phyloP scores from a whole-genome alignment of 805 yeast genomes.

The Starmerella bombi region DNA sequence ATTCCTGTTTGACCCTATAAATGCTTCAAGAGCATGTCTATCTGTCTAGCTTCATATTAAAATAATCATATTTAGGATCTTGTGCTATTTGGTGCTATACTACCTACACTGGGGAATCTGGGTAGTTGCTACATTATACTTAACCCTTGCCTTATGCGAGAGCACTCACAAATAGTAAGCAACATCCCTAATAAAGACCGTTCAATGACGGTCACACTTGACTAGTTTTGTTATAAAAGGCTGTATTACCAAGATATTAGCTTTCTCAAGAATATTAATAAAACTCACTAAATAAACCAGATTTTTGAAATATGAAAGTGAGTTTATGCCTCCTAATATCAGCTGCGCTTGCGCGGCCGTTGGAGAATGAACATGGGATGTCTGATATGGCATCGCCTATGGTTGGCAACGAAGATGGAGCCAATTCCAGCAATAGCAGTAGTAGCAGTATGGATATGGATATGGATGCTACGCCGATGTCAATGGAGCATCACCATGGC shows the following conservation, averaged over 20 bases:
- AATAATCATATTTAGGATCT: too few species aligned
- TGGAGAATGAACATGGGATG: background rate
- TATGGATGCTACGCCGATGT: conserved; percentile 16
- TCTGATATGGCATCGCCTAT: background rate
- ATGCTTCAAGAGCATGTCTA: too few species aligned
- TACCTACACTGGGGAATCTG: too few species aligned
- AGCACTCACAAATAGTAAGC: background rate
- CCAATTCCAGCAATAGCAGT: background rate
- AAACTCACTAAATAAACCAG: too few species aligned
- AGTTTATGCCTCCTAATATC: background rate
- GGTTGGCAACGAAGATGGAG: too few species aligned
- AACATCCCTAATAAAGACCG: background rate
- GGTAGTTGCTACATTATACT: background rate
- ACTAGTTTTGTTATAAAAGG: too few species aligned
- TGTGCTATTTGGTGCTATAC: too few species aligned
- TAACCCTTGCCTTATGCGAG: conserved; percentile 1
- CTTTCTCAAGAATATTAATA: too few species aligned
- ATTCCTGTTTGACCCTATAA: too few species aligned
- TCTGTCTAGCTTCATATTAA: too few species aligned
- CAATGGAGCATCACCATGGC: conserved; percentile 21
- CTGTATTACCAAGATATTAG: background rate
- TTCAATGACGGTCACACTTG: too few species aligned
- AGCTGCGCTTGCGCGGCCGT: background rate
- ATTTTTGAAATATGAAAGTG: background rate
- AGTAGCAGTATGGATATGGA: conserved; percentile 1